phyloP scores from a whole-genome alignment of 129 eudicot genomes.

The Saposhnikovia divaricata region DNA sequence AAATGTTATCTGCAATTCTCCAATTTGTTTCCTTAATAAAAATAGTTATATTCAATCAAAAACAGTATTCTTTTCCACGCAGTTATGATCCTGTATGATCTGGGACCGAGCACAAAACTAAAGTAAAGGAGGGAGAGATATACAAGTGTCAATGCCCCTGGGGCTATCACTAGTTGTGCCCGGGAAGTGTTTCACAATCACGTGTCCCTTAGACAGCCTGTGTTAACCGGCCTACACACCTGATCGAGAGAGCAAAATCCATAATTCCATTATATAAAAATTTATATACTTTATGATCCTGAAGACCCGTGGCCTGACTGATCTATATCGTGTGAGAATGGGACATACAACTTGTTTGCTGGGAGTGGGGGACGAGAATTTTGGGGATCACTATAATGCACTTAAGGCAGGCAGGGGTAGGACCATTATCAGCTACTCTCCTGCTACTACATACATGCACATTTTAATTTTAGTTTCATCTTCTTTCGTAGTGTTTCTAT shows the following conservation, averaged over 20 bases:
- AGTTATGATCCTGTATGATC: too few species aligned
- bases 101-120: not conserved
- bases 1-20: too few species aligned
- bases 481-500: too few species aligned
- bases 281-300: not conserved
- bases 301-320: not conserved
- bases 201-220: not conserved
- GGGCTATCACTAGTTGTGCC: not conserved
- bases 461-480: too few species aligned
- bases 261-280: too few species aligned
- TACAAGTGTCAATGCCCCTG: not conserved
- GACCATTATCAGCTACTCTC: not conserved
- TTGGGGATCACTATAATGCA: not conserved
- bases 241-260: not conserved
- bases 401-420: not conserved
- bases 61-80: too few species aligned
- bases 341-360: not conserved
- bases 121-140: not conserved
- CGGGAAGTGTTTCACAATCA: not conserved
- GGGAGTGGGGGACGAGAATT: conserved; percentile 1
- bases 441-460: too few species aligned
- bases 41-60: too few species aligned
- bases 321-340: not conserved
- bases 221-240: not conserved
- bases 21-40: too few species aligned